Percentiles rank a stretch among this genome's conserved stretches.
Evolutionary conservation across 1,284 basidiomycete genomes (phyloP).

Genomic region (Neonothopanus nambi): DNA sequence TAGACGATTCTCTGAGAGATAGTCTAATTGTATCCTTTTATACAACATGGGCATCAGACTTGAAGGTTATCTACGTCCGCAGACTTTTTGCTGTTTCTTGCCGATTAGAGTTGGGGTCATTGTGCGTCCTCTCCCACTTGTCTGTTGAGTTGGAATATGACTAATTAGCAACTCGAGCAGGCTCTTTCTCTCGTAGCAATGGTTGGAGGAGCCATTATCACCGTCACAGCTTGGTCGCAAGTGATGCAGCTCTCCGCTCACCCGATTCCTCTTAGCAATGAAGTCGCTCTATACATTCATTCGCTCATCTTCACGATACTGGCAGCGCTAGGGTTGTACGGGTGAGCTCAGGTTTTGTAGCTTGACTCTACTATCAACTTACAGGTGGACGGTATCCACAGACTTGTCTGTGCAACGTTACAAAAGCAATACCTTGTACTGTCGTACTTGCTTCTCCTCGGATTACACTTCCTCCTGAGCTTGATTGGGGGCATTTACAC

Average conservation of each 20-base stretch:
- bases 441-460: slow-evolving; percentile 45
- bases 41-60: slow-evolving; percentile 1
- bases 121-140: slow-evolving; percentile 33
- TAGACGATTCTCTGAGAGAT: slow-evolving; percentile 11
- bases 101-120: slow-evolving; percentile 62
- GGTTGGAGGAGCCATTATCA: slow-evolving; percentile 39
- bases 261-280: slow-evolving; percentile 35
- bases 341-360: slow-evolving; percentile 35
- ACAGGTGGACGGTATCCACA: slow-evolving; percentile 21
- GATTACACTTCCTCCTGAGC: slow-evolving; percentile 46
- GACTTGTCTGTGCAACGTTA: slow-evolving; percentile 49
- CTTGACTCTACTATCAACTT: neutral
- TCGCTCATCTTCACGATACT: slow-evolving; percentile 48
- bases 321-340: slow-evolving; percentile 48
- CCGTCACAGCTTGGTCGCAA: slow-evolving; percentile 45
- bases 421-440: slow-evolving; percentile 49
- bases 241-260: slow-evolving; percentile 36
- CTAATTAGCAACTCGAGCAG: slow-evolving; percentile 21
- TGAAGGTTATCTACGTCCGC: neutral
- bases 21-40: neutral
- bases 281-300: slow-evolving; percentile 47
- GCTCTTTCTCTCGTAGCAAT: slow-evolving; percentile 47
- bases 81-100: slow-evolving; percentile 59
- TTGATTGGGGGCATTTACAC: slow-evolving; percentile 47
- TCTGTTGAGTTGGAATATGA: neutral